phyloP scores from a whole-genome alignment of 2,329 filamentous ascomycete species.

The Amylocarpus encephaloides region DNA sequence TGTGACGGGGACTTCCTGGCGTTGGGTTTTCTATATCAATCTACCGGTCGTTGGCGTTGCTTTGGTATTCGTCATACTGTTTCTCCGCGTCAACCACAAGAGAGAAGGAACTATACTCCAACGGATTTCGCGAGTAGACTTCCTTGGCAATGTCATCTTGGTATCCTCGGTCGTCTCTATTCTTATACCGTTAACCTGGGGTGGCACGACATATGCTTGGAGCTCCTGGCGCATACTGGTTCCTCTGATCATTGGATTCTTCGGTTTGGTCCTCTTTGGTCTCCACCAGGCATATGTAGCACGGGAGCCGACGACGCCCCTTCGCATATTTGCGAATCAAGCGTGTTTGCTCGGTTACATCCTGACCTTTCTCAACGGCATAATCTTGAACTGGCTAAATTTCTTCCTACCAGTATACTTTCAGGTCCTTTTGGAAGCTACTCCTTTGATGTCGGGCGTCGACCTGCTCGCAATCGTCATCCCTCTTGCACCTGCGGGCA shows the following conservation, averaged over 20 bases:
- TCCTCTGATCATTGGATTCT: constrained; percentile 30
- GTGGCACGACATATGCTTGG: constrained; percentile 6
- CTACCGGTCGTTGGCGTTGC: constrained; percentile 10
- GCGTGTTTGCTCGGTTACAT: constrained; percentile 31
- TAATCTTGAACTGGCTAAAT: neutral
- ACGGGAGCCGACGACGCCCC: neutral
- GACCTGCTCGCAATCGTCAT: neutral
- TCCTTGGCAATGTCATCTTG: constrained; percentile 38
- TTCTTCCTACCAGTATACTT: constrained; percentile 7
- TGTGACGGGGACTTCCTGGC: constrained; percentile 26
- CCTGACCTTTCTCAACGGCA: constrained; percentile 13
- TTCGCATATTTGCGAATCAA: neutral
- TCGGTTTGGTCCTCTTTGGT: constrained; percentile 19
- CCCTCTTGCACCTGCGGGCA: neutral
- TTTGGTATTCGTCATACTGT: constrained; percentile 1
- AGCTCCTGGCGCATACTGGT: constrained; percentile 11
- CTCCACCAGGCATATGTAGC: neutral
- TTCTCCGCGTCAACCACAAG: constrained; percentile 2
- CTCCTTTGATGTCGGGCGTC: neutral
- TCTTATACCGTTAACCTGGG: constrained; percentile 33
- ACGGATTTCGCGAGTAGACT: constrained; percentile 35
- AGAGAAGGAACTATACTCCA: neutral
- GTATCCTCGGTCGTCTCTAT: constrained; percentile 35
- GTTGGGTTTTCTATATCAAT: constrained; percentile 51
- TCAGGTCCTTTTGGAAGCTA: neutral